Base-by-base conservation (phyloP, 2,329 filamentous ascomycete genomes). In the Aspergillus fumigatiaffinis region DNA sequence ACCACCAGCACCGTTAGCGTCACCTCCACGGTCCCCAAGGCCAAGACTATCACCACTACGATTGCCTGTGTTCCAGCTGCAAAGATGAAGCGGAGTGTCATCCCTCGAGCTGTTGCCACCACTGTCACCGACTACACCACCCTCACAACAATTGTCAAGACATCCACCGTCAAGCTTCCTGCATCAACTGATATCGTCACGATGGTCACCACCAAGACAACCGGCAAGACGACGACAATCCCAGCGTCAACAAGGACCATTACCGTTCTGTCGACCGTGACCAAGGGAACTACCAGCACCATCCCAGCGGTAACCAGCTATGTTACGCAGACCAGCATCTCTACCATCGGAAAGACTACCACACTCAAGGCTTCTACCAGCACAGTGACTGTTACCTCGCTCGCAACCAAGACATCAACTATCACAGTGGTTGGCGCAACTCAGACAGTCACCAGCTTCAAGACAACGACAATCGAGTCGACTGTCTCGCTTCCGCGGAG, bases 311-410 rank as follows among this genome's bases (percentile, higher is more conserved):
- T 56, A 6, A 64, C 61, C 6, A 54, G 50, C 20, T 62, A 59
- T 4, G 57, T 55, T 42, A 53, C 54, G 12, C 53, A 56, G 21
- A n/a, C 61, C 21, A 61, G 57, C 47, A 55, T 55, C 29, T 32
- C 46, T 2, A 62, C 57, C 2, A 46, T 63, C 26, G 64, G 61
- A n/a, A 63, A 54, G n/a, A 65, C 62, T 28, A 62, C 64, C 2
- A 71, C 68, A 1, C 25, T 71, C 12, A 69, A 58, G 49, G 50
- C 63, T n/a, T 47, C 60, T 2, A 68, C 65, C 2, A 46, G 57
- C 53, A 63, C 56, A 4, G 52, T 53, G 51, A 60, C 58, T 10
- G 52, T 53, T 50, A 59, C 55, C 12, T 59, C 60, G n/a, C 29
- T 54, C 29, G 54, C 53, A 4, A 61, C 56, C 23, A 61, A 60